Evolutionary conservation across 345 rosid species (phyloP).

Genomic region (Durio zibethinus): DNA sequence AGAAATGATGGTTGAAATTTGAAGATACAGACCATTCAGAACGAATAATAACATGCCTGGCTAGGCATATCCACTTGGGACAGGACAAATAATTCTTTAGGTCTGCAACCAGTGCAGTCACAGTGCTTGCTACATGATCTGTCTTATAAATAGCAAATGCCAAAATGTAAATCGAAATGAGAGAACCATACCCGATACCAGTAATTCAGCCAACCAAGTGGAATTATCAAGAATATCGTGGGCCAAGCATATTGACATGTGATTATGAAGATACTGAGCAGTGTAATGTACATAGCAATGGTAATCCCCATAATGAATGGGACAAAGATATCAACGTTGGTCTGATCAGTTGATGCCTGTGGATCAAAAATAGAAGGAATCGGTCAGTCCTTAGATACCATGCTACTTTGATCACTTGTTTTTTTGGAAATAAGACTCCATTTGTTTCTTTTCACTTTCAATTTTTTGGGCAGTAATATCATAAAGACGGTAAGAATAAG

Average conservation of each 20-base stretch:
- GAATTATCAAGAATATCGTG: conserved; percentile 67
- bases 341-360: conserved; percentile 90
- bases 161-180: neutral
- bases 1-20: neutral
- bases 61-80: no score
- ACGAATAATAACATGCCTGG: neutral
- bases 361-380: neutral
- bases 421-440: neutral
- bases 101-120: neutral
- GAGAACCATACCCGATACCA: conserved; percentile 79
- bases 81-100: neutral
- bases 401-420: neutral
- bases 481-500: neutral
- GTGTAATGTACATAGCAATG: conserved; percentile 58
- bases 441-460: neutral
- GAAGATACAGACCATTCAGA: neutral
- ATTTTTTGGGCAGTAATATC: neutral
- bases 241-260: conserved; percentile 98
- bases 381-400: conserved; percentile 11
- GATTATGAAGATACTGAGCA: conserved; percentile 76
- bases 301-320: conserved; percentile 60
- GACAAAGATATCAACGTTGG: conserved; percentile 69
- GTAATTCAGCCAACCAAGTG: conserved; percentile 81
- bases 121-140: neutral
- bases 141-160: neutral